Percentiles rank a stretch among this genome's conserved stretches.
Evolutionary conservation across 345 rosid species (phyloP).

Genomic region (Bruguiera gymnorhiza): DNA sequence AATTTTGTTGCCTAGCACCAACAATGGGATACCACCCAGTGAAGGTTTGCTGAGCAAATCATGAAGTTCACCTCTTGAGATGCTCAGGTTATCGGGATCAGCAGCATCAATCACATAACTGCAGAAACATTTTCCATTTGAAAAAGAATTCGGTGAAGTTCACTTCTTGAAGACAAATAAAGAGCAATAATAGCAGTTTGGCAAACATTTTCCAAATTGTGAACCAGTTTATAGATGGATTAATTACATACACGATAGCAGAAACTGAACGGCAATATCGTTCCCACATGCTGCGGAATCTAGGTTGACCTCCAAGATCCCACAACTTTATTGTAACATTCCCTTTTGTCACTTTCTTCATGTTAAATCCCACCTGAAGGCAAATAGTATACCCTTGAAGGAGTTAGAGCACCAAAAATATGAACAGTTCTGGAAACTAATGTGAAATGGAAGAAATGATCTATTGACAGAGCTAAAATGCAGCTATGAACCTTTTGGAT

Average conservation of each 20-base stretch:
- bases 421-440: background rate
- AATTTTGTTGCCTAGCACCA: slow-evolving; percentile 73
- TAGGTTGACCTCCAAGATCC: slow-evolving; percentile 90
- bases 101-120: slow-evolving; percentile 76
- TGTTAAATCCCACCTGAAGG: slow-evolving; percentile 75
- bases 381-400: slow-evolving; percentile 23
- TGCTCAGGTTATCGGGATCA: slow-evolving; percentile 53
- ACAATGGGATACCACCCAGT: slow-evolving; percentile 55
- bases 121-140: background rate
- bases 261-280: slow-evolving; percentile 88
- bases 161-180: too few relatives aligned
- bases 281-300: slow-evolving; percentile 98
- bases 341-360: slow-evolving; percentile 86
- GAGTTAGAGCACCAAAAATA: background rate
- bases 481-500: background rate
- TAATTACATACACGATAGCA: slow-evolving; percentile 66
- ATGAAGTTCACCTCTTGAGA: slow-evolving; percentile 67
- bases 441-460: background rate
- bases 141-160: background rate
- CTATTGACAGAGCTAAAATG: background rate
- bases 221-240: background rate
- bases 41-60: slow-evolving; percentile 67
- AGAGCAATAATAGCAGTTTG: too few relatives aligned
- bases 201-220: too few relatives aligned
- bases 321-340: slow-evolving; percentile 79